Conservation (phyloP, 2,329 filamentous ascomycete species). For the Colletotrichum liaoningense region DNA sequence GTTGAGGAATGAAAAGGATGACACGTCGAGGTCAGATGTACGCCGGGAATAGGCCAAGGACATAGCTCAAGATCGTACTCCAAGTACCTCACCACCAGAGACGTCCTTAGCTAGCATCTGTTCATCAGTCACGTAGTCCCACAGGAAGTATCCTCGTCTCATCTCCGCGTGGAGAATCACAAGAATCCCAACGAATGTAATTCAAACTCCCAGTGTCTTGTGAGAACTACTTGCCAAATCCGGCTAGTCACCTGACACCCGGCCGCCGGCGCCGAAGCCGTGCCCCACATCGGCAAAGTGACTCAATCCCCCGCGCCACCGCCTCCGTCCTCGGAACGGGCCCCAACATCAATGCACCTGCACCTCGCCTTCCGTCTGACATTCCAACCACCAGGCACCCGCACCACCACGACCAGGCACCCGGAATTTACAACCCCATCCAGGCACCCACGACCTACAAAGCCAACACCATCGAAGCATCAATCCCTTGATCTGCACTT, state of each 20-base stretch:
- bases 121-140: too few species aligned
- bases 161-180: not conserved
- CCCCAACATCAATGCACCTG: not conserved
- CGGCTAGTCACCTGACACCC: not conserved
- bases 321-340: constrained; percentile 11
- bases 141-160: too few species aligned
- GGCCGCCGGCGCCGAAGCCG: constrained; percentile 3
- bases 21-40: too few species aligned
- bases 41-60: too few species aligned
- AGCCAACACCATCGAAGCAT: not conserved
- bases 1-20: too few species aligned
- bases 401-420: not conserved
- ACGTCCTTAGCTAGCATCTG: too few species aligned
- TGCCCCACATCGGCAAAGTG: constrained; percentile 15
- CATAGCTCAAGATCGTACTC: too few species aligned
- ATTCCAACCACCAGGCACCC: constrained; percentile 13
- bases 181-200: not conserved
- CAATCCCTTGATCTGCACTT: not conserved
- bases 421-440: not conserved
- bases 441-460: constrained; percentile 7
- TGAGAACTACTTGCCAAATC: not conserved
- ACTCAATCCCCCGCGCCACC: not conserved
- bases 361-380: constrained; percentile 11
- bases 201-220: not conserved
- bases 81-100: too few species aligned